A percentile compares a stretch with the other conserved stretches of the same genome.
Conservation (phyloP, 2,329 filamentous ascomycete genomes). For the Dothideomycetes sp. region DNA sequence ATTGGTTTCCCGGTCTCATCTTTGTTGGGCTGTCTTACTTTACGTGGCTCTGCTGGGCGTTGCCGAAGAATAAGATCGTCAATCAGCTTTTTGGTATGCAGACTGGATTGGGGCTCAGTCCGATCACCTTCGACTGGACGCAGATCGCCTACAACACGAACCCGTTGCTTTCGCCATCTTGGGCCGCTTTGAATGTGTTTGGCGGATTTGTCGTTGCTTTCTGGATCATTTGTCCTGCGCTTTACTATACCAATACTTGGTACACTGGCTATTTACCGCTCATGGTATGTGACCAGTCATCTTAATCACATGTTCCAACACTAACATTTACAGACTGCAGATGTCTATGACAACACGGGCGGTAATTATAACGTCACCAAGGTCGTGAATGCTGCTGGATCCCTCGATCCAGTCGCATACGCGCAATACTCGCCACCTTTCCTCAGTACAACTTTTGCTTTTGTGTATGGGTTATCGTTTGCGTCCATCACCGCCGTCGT, state of each 20-base stretch:
- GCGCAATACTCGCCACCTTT: slow-evolving; percentile 33
- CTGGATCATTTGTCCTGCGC: slow-evolving; percentile 30
- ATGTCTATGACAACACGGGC: slow-evolving; percentile 78
- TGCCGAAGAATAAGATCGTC: slow-evolving; percentile 73
- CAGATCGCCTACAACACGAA: slow-evolving; percentile 83
- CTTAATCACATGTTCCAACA: too few species aligned
- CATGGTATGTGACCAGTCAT: background rate
- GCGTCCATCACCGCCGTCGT: slow-evolving; percentile 25
- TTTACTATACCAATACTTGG: slow-evolving; percentile 45
- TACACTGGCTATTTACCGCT: slow-evolving; percentile 21
- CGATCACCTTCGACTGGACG: slow-evolving; percentile 83
- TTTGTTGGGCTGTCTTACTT: slow-evolving; percentile 83
- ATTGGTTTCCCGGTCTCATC: slow-evolving; percentile 72
- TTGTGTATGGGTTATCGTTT: slow-evolving; percentile 27
- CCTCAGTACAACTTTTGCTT: slow-evolving; percentile 25
- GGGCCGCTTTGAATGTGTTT: slow-evolving; percentile 31
- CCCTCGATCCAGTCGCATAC: slow-evolving; percentile 15
- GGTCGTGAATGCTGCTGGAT: slow-evolving; percentile 50
- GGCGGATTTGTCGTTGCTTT: slow-evolving; percentile 32
- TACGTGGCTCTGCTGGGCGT: slow-evolving; percentile 81
- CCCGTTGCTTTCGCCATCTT: slow-evolving; percentile 31
- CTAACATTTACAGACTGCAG: slow-evolving; percentile 77
- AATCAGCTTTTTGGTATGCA: slow-evolving; percentile 81
- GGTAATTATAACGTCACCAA: slow-evolving; percentile 70
- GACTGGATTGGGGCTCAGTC: slow-evolving; percentile 71